Evolutionary conservation across 768 basidiomycete species (phyloP), one percentile per base, ranked within the genome.

Genomic region (Tulasnella sp.): DNA sequence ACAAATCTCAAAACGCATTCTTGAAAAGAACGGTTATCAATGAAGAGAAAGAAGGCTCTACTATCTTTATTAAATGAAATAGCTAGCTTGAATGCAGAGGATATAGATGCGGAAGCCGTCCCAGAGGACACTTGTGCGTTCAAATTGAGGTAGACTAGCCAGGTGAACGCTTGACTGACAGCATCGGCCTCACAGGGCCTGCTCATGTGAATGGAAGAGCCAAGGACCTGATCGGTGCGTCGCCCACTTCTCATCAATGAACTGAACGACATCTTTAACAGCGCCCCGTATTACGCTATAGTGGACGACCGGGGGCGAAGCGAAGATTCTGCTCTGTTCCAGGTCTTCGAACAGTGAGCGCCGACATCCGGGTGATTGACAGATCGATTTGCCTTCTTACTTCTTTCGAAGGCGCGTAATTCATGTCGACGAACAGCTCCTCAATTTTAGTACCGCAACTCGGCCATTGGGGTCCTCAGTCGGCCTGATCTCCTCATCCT

Each of bases 381-480:
- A 15, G 15, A n/a, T 19, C 19, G 5, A n/a, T 49, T 25, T 64
- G n/a, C 0, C 25, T 34, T 5, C 1, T 1, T 76, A 68, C 31
- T n/a, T 36, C 40, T 25, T 22, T 5, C 42, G 3, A 67, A 91
- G 90, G 80, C 85, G 86, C 49, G 85, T 91, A 71, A 87, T 87
- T 72, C 87, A 86, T 76, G 83, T 91, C 14, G 91, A 92, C 82
- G 88, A 87, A 82, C 89, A 91, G 90, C 86, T 93, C 19, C 87
- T 91, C 67, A 91, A 90, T 81, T 92, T 92, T 81, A 88, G 90
- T 42, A 91, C 91, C 79, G 91, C 91, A 17, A 88, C 91, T 25
- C 88, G 91, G 45, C 91, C 91, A 80, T 85, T 93, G 0, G 92
- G 92, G 34, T 91, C 90, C 75, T 92, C 91, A 6, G 90, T 92